These are phyloP conservation scores for Malbranchea zuffiana DNA, from an alignment of 2,329 filamentous ascomycete species.

Conservation along the genomic window DNA sequence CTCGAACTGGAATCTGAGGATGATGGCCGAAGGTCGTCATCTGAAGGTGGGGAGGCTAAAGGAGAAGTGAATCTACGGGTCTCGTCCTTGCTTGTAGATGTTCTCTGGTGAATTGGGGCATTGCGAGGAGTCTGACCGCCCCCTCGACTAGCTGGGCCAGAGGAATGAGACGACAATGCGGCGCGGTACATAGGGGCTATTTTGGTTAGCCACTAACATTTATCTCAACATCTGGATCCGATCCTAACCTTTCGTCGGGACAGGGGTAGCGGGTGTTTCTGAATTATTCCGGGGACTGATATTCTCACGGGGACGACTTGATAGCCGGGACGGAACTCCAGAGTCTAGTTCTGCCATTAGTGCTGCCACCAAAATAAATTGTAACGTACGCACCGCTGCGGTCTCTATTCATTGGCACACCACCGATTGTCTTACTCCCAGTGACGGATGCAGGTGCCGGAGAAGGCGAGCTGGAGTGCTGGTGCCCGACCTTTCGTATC, in stretches of 20 bases:
- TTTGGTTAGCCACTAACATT: neutral
- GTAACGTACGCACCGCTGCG: conserved; percentile 24
- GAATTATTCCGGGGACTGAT: conserved; percentile 19
- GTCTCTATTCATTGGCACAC: conserved; percentile 25
- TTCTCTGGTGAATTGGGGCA: conserved; percentile 13
- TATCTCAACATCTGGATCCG: neutral
- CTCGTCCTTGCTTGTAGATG: neutral
- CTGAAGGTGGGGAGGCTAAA: conserved; percentile 23
- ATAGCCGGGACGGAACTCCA: conserved; percentile 30
- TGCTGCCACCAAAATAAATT: conserved; percentile 2
- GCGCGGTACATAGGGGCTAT: conserved; percentile 2
- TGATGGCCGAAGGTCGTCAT: conserved; percentile 22
- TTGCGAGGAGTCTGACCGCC: neutral
- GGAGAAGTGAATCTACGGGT: conserved; percentile 12
- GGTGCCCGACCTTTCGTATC: conserved; percentile 55
- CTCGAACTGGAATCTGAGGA: conserved; percentile 24
- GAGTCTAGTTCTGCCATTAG: conserved; percentile 22
- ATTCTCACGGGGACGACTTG: conserved; percentile 27
- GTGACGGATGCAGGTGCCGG: conserved; percentile 34
- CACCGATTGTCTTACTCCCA: conserved; percentile 31
- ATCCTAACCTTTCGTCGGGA: conserved; percentile 13
- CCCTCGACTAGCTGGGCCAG: neutral
- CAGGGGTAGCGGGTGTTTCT: conserved; percentile 14
- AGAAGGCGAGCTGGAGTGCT: conserved; percentile 33
- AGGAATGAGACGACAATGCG: conserved; percentile 2